These are phyloP conservation scores for Claviceps purpurea DNA, from an alignment of 2,329 filamentous ascomycete species.

Conservation along the genomic window DNA sequence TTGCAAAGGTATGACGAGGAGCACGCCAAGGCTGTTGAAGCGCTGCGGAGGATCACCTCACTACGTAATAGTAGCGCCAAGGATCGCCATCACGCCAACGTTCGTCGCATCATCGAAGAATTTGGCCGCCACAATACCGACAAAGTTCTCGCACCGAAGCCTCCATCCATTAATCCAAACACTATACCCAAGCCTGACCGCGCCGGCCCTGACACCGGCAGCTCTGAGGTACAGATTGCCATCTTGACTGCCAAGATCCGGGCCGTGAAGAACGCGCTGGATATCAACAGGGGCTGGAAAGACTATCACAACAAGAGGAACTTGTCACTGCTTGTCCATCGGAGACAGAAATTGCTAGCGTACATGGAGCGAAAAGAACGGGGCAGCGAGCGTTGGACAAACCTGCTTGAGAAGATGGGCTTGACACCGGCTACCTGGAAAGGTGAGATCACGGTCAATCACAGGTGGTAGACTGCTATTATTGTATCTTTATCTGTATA, in stretches of 20 bases:
- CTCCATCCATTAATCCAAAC: conserved; percentile 30
- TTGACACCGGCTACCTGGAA: conserved; percentile 82
- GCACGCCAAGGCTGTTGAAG: conserved; percentile 58
- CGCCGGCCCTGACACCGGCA: conserved; percentile 85
- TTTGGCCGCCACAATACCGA: conserved; percentile 93
- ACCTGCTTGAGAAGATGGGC: conserved; percentile 73
- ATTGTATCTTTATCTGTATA: conserved; percentile 28
- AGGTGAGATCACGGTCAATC: conserved; percentile 54
- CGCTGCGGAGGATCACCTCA: conserved; percentile 65
- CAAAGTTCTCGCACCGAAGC: conserved; percentile 47
- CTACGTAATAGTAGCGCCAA: conserved; percentile 65
- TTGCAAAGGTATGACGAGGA: conserved; percentile 33
- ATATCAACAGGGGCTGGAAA: conserved; percentile 54
- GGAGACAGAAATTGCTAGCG: conserved; percentile 71
- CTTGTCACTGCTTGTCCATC: conserved; percentile 71
- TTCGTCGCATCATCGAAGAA: conserved; percentile 67
- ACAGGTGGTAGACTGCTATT: conserved; percentile 28
- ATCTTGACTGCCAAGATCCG: conserved; percentile 92
- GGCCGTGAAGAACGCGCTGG: conserved; percentile 58
- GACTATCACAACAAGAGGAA: conserved; percentile 95
- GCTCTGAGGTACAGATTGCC: conserved; percentile 92
- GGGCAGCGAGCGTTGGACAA: conserved; percentile 78
- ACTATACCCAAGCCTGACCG: conserved; percentile 35
- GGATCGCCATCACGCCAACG: conserved; percentile 70
- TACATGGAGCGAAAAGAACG: conserved; percentile 85